These are phyloP conservation scores for Rhizomucor miehei DNA, from an alignment of 371 early-diverging fungal genomes.

Conservation along the genomic window DNA sequence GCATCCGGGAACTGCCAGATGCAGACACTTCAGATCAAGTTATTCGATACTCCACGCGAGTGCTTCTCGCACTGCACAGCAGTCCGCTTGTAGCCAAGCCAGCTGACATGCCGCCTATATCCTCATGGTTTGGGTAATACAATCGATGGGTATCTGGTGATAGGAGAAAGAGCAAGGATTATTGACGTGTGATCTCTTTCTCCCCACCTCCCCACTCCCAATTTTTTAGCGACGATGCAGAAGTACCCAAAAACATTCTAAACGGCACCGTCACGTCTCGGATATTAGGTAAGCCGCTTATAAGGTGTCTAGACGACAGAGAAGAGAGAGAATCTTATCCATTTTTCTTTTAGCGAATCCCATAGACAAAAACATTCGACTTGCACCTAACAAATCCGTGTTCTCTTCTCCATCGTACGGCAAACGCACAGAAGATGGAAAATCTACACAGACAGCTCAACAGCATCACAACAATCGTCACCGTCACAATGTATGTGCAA, in stretches of 20 bases:
- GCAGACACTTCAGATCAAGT: conserved; percentile 8
- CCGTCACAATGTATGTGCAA: conserved; percentile 13
- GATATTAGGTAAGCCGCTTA: conserved; percentile 17
- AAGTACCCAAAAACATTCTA: conserved; percentile 33
- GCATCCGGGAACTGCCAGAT: too few relatives aligned
- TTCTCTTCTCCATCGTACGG: conserved; percentile 55
- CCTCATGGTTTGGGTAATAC: conserved; percentile 47
- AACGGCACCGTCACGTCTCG: conserved; percentile 36
- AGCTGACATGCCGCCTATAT: conserved; percentile 41
- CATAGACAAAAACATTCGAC: conserved; percentile 52
- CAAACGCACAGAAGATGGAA: conserved; percentile 43
- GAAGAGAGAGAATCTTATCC: background rate
- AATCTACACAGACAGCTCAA: conserved; percentile 11
- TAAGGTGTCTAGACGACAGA: background rate
- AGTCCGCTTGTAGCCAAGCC: conserved; percentile 53
- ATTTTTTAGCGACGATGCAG: conserved; percentile 30
- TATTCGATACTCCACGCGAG: conserved; percentile 47
- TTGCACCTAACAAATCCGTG: conserved; percentile 55
- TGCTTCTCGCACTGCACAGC: conserved; percentile 41
- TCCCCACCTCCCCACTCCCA: too few relatives aligned
- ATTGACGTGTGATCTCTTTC: background rate
- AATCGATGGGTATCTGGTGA: background rate
- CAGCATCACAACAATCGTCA: conserved; percentile 10
- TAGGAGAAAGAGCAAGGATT: background rate
- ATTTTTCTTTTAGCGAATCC: conserved; percentile 4